Base-by-base conservation (phyloP, 2,329 filamentous ascomycete species). In the Diaporthe aspalathi region DNA sequence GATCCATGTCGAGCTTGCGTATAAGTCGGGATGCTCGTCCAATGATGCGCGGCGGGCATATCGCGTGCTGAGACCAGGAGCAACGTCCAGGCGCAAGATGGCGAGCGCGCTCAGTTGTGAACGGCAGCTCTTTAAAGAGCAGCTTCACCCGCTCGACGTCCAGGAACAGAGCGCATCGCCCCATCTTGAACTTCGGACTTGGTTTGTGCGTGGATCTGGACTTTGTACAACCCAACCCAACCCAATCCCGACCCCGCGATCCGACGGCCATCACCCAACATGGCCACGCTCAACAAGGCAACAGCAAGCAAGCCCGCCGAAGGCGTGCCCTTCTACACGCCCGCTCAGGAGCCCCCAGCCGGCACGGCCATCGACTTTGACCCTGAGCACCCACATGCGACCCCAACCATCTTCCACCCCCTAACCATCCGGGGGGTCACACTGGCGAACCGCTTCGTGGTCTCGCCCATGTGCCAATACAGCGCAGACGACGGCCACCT, bases 391-490 rank as follows among this genome's bases (percentile, higher is more conserved):
- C 76, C 78, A 50, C 78, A 76, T 22, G 77, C 80, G 45, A 80
- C 85, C 8, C 87, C 88, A 43, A 89, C 86, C 6, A 81, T 90
- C 69, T 90, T 89, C 81, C 84, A 82, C 71, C 89, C 89, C 14
- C 80, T 90, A 73, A 83, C 79, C 70, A 87, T 89, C 75, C 86
- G 89, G 68, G 83, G 81, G 72, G 76, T 89, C 69, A 84, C 83
- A 49, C 81, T 90, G 29, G 81, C 83, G 72, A 90, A 91, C 81
- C 87, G 89, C 70, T 84, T 90, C 77, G 84, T 83, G 65, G 87
- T 89, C 62, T 84, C 86, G 67, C 89, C 89, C 70, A 90, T 91
- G 88, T 91, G 89, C 80, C 87, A 84, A 75, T 90, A 89, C 81
- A 87, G 84, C 32, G 85, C 87, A 73, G 77, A 85, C 57, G 81